These are phyloP conservation scores for Gentiana macrophylla DNA, from an alignment of 257 asterid genomes.

Conservation along the genomic window DNA sequence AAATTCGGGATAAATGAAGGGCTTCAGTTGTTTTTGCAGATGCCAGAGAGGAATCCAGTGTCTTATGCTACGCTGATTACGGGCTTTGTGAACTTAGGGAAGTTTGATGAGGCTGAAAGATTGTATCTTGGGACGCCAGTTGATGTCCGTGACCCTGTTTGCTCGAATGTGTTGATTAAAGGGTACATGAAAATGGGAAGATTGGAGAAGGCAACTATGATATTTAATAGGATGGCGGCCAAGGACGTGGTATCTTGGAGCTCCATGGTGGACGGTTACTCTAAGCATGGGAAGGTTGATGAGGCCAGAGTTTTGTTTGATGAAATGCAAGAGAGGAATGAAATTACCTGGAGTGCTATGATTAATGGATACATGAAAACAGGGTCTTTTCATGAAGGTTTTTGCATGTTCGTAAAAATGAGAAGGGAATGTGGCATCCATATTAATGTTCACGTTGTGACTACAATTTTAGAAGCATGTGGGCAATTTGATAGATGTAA, in stretches of 20 bases:
- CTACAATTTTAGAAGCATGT: slow-evolving; percentile 57
- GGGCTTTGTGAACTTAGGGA: slow-evolving; percentile 46
- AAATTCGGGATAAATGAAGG: slow-evolving; percentile 37
- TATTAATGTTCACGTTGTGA: slow-evolving; percentile 31
- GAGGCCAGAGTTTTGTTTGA: slow-evolving; percentile 61
- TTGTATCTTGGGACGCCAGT: slow-evolving; percentile 31
- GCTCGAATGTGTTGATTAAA: slow-evolving; percentile 62
- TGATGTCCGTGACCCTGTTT: slow-evolving; percentile 54
- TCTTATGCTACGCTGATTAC: slow-evolving; percentile 60
- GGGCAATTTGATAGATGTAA: slow-evolving; percentile 35
- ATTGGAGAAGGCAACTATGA: slow-evolving; percentile 42
- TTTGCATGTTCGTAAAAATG: slow-evolving; percentile 50
- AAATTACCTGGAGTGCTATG: slow-evolving; percentile 82
- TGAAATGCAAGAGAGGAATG: slow-evolving; percentile 41
- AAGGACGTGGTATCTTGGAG: slow-evolving; percentile 75
- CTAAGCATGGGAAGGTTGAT: slow-evolving; percentile 39
- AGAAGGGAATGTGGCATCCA: slow-evolving; percentile 41
- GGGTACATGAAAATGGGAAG: slow-evolving; percentile 53
- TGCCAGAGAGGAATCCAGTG: slow-evolving; percentile 55
- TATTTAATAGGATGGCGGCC: slow-evolving; percentile 47
- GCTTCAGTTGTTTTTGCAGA: slow-evolving; percentile 33
- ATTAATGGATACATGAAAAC: slow-evolving; percentile 73
- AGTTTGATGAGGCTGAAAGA: slow-evolving; percentile 45
- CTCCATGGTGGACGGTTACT: slow-evolving; percentile 80
- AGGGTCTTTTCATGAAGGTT: slow-evolving; percentile 53